Base-by-base conservation (phyloP, 1,284 basidiomycete species). In the Grifola frondosa region DNA sequence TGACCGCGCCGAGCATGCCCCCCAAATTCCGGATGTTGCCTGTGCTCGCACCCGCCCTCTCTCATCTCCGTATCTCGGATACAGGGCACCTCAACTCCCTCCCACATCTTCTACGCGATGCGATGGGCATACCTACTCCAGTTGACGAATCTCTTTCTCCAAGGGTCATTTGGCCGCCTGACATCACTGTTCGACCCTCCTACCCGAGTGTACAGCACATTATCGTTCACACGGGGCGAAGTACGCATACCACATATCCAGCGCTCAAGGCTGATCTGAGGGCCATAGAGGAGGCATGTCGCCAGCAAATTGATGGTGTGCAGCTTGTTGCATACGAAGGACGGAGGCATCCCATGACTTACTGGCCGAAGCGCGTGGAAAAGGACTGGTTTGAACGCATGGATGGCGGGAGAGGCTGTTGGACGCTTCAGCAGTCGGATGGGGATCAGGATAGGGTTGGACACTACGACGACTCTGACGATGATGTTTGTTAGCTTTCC, bases 61-160 rank as follows among this genome's bases (percentile, higher is more conserved):
- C 46, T 16, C 45, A 50, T 36, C 40, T 53, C 23, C 51, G 48
- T 38, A 44, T 53, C n/a, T 50, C 48, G 16, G 50, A 53, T 39
- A 41, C 46, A 35, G 48, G 37, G 26, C 42, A 30, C 15, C 36
- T 36, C 23, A 41, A 30, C 26, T 48, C 41, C 41, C 32, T 53
- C 35, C 40, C 46, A 31, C 38, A 11, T 3, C 50, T 53, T 33
- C 35, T 53, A 28, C 31, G 39, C 41, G 45, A n/a, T 35, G 51
- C 45, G 38, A 40, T 53, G 21, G 47, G 45, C 19, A 20, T 43
- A 8, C 37, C 33, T 21, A 20, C 15, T 11, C 23, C 22, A n/a
- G n/a, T n/a, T n/a, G n/a, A n/a, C n/a, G n/a, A n/a, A n/a, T n/a
- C n/a, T n/a, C n/a, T n/a, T n/a, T n/a, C n/a, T n/a, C n/a, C n/a